These are phyloP conservation scores for Acanthamoeba castellanii DNA, from an alignment of 208 protist species.

Conservation along the genomic window DNA sequence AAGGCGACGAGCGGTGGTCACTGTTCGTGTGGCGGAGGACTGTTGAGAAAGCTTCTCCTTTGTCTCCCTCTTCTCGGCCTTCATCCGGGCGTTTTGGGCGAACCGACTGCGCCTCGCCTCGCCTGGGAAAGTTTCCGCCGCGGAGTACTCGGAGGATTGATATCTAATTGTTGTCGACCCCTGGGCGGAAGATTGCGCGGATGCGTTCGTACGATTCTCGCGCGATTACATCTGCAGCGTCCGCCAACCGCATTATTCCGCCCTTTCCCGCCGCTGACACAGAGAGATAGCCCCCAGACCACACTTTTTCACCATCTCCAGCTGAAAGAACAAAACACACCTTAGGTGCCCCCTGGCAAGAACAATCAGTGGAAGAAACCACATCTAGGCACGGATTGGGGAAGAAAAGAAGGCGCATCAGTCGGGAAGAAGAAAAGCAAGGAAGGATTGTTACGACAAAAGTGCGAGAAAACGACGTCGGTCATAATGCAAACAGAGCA, in stretches of 20 bases:
- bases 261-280: background rate
- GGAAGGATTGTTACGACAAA: background rate
- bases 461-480: background rate
- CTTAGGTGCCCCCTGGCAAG: background rate
- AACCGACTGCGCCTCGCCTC: too few relatives aligned
- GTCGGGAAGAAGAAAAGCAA: background rate
- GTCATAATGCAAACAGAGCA: background rate
- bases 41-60: too few relatives aligned
- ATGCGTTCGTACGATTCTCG: conserved; percentile 11
- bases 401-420: background rate
- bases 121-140: too few relatives aligned
- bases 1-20: too few relatives aligned
- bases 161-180: background rate
- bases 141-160: too few relatives aligned
- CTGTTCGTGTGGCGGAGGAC: too few relatives aligned
- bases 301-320: background rate
- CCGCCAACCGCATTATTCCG: conserved; percentile 22
- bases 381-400: background rate
- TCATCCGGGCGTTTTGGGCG: too few relatives aligned
- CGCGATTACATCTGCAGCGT: background rate
- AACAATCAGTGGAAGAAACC: background rate
- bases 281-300: background rate
- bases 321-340: background rate
- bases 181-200: background rate
- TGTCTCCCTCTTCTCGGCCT: too few relatives aligned